A percentile compares a stretch with the other conserved stretches of the same genome.
Conservation (phyloP, 345 rosid species). For the Corchorus olitorius region DNA sequence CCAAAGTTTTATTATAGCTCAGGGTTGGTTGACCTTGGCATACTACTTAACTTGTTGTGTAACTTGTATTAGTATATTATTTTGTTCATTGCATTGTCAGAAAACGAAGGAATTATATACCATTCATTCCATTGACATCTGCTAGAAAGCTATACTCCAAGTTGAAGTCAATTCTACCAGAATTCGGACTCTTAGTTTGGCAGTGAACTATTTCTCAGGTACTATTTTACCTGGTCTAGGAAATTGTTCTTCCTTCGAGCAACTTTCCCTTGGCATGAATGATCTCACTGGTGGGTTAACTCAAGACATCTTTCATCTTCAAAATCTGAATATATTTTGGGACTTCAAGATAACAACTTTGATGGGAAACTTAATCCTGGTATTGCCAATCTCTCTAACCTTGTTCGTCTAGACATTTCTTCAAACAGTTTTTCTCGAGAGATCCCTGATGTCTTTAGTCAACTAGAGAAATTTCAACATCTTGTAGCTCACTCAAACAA, state of each 20-base stretch:
- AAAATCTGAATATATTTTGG: neutral
- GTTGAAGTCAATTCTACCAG: conserved; percentile 12
- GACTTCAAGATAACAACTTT: conserved; percentile 10
- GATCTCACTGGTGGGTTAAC: too few species aligned
- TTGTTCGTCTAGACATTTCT: conserved; percentile 6
- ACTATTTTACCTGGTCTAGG: neutral
- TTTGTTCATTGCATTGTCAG: too few species aligned
- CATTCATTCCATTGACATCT: too few species aligned
- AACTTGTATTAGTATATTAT: too few species aligned
- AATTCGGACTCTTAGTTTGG: conserved; percentile 20
- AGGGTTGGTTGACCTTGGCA: too few species aligned
- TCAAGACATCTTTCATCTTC: too few species aligned
- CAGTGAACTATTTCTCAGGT: conserved; percentile 21
- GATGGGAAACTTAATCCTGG: neutral
- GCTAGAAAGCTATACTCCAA: too few species aligned
- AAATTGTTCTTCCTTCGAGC: too few species aligned
- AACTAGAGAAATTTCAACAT: conserved; percentile 8
- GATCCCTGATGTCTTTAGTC: conserved; percentile 18
- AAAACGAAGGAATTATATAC: too few species aligned
- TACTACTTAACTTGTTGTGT: too few species aligned
- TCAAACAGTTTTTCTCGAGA: conserved; percentile 7
- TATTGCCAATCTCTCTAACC: conserved; percentile 6
- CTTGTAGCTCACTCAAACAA: conserved; percentile 7
- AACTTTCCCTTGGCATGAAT: too few species aligned
- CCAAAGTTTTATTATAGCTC: too few species aligned